phyloP scores from a whole-genome alignment of 306 rosid species.

The Astragalus membranaceus region DNA sequence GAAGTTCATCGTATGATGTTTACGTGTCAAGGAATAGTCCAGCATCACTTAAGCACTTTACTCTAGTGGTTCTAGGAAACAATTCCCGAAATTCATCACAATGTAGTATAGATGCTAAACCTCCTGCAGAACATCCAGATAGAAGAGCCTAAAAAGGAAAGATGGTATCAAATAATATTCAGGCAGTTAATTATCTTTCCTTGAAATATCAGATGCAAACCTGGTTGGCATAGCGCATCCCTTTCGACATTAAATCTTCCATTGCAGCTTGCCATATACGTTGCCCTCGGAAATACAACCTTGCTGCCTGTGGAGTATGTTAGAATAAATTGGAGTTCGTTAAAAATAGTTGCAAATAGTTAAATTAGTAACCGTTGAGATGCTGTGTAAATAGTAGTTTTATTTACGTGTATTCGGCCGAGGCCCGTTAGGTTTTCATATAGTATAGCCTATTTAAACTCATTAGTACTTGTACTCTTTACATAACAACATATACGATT shows the following conservation, averaged over 20 bases:
- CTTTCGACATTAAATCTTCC: slow-evolving; percentile 68
- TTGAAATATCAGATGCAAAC: slow-evolving; percentile 24
- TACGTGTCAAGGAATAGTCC: slow-evolving; percentile 82
- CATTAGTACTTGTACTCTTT: too few relatives aligned
- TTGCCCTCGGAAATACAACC: slow-evolving; percentile 74
- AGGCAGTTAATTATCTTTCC: neutral
- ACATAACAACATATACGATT: too few relatives aligned
- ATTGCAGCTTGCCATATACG: slow-evolving; percentile 80
- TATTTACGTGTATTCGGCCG: too few relatives aligned
- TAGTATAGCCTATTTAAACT: too few relatives aligned
- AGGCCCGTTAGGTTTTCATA: too few relatives aligned
- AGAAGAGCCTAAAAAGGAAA: slow-evolving; percentile 52
- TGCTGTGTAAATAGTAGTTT: too few relatives aligned
- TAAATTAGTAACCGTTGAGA: too few relatives aligned
- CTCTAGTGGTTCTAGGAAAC: slow-evolving; percentile 52
- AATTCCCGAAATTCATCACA: slow-evolving; percentile 68
- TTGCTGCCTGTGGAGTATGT: slow-evolving; percentile 40
- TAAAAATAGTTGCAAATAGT: too few relatives aligned
- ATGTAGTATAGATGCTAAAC: slow-evolving; percentile 70
- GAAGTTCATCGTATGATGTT: slow-evolving; percentile 17
- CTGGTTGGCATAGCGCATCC: slow-evolving; percentile 80
- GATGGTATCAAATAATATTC: slow-evolving; percentile 2
- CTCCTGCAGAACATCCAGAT: slow-evolving; percentile 91
- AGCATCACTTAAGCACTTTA: slow-evolving; percentile 81
- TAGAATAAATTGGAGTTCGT: neutral